Percentiles rank a stretch among this genome's conserved stretches.
Conservation (phyloP, 129 eudicot genomes). For the Calendula officinalis region DNA sequence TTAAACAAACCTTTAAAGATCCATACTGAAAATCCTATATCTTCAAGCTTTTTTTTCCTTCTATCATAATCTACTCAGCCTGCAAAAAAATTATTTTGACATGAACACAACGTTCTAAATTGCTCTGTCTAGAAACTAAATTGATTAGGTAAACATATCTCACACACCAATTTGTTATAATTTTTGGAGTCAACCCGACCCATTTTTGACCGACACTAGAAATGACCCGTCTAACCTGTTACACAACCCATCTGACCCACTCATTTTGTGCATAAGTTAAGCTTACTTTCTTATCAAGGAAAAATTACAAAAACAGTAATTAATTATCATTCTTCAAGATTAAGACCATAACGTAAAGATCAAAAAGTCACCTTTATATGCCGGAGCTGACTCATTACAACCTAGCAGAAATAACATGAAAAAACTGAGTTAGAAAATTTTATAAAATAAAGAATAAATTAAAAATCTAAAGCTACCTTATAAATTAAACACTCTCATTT, state of each 20-base stretch:
- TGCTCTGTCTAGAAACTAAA: no score
- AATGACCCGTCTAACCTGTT: no score
- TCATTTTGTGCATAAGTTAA: no score
- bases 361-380: constrained; percentile 60
- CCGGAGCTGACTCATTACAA: constrained; percentile 63
- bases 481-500: constrained; percentile 58
- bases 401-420: constrained; percentile 37
- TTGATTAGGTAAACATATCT: no score
- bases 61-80: constrained; percentile 57
- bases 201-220: no score
- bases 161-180: no score
- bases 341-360: no score
- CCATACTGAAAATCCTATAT: constrained; percentile 56
- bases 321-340: no score
- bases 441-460: not conserved
- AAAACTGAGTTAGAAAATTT: constrained; percentile 2
- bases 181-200: no score
- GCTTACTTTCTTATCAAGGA: not conserved
- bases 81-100: constrained; percentile 13
- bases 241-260: not conserved
- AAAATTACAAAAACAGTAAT: constrained; percentile 1
- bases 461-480: constrained; percentile 45
- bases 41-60: constrained; percentile 65
- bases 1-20: constrained; percentile 55
- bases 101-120: no score